These are phyloP conservation scores for Leptographium radiaticola DNA, from an alignment of 2,329 filamentous ascomycete genomes.

Conservation along the genomic window DNA sequence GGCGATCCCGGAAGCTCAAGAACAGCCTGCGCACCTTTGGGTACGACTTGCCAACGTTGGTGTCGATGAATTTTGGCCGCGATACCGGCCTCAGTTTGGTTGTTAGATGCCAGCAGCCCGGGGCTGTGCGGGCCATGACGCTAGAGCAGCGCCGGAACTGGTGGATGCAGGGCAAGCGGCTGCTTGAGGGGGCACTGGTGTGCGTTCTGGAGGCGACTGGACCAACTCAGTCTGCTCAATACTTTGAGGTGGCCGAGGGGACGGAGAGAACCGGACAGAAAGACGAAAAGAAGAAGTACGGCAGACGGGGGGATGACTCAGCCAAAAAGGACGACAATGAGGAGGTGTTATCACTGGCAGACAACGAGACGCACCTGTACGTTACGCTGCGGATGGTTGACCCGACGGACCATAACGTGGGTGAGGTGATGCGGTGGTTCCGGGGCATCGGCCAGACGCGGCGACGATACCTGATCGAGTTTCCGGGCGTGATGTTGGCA, in stretches of 20 bases:
- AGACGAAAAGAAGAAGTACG: background rate
- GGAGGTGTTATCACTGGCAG: background rate
- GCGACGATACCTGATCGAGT: slow-evolving; percentile 37
- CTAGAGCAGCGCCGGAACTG: slow-evolving; percentile 26
- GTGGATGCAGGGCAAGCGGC: slow-evolving; percentile 37
- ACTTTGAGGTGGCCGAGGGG: slow-evolving; percentile 26
- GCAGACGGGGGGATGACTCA: background rate
- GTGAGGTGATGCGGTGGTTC: slow-evolving; percentile 19
- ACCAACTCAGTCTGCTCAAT: slow-evolving; percentile 20
- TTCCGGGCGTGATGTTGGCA: slow-evolving; percentile 44
- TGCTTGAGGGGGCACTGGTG: slow-evolving; percentile 37
- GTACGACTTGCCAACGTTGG: slow-evolving; percentile 22
- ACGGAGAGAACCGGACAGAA: background rate
- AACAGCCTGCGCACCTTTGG: slow-evolving; percentile 19
- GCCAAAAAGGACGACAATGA: background rate
- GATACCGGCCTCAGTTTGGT: slow-evolving; percentile 29
- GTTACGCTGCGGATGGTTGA: slow-evolving; percentile 5
- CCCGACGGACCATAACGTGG: slow-evolving; percentile 16
- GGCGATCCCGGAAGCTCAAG: slow-evolving; percentile 29
- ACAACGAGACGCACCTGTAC: background rate
- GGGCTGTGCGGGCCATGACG: background rate
- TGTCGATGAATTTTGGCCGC: slow-evolving; percentile 21
- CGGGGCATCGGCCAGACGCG: slow-evolving; percentile 5
- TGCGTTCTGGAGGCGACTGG: slow-evolving; percentile 28
- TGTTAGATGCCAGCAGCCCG: slow-evolving; percentile 32